A percentile compares a stretch with the other conserved stretches of the same genome.
These are phyloP conservation scores for Amanita brunnescens DNA, from an alignment of 768 basidiomycete species.

Conservation along the genomic window DNA sequence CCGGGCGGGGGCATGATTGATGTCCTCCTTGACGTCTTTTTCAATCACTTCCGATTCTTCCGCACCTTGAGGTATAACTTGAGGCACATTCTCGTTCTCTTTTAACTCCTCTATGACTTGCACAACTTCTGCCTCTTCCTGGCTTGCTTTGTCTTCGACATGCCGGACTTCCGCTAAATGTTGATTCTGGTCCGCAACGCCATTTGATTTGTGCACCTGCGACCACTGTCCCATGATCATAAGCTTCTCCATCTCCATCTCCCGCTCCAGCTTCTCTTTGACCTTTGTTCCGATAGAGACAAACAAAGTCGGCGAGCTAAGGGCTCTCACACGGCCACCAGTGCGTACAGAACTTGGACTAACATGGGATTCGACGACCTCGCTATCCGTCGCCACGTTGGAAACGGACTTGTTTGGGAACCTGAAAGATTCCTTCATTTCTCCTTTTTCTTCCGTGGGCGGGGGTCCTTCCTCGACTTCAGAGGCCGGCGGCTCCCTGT, in stretches of 20 bases:
- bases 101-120: not conserved
- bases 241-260: not conserved
- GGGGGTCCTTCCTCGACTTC: not conserved
- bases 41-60: too few species aligned
- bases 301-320: slow-evolving; percentile 32
- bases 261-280: slow-evolving; percentile 1
- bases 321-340: slow-evolving; percentile 16
- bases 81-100: too few species aligned
- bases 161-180: too few species aligned
- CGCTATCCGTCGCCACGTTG: not conserved
- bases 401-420: slow-evolving; percentile 1
- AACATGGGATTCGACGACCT: not conserved
- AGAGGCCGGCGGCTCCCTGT: not conserved
- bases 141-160: not conserved
- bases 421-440: not conserved
- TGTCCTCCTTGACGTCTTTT: too few species aligned
- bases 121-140: not conserved
- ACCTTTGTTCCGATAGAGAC: slow-evolving; percentile 13
- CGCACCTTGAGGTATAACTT: too few species aligned
- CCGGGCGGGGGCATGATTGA: not conserved
- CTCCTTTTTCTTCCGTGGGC: not conserved
- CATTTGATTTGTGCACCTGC: not conserved
- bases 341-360: not conserved
- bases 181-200: too few species aligned
- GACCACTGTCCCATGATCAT: not conserved